Conservation (phyloP, 345 rosid species). For the Salix koriyanagi region DNA sequence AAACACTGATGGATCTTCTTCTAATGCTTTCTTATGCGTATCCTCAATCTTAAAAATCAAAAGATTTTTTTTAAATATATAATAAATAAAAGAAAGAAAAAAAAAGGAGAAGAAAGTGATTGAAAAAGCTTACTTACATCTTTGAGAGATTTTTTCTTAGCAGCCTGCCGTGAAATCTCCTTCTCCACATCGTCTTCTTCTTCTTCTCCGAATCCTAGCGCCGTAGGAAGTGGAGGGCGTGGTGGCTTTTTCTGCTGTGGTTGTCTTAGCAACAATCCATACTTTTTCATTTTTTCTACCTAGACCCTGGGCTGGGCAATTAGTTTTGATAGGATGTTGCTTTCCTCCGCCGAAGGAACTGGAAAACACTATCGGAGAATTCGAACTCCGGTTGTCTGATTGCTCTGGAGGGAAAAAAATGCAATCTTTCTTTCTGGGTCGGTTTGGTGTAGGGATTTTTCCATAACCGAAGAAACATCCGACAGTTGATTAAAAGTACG, state of each 20-base stretch:
- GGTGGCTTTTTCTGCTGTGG: conserved; percentile 52
- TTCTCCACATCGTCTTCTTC: conserved; percentile 66
- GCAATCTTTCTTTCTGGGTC: neutral
- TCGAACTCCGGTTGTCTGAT: neutral
- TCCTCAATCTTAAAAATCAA: conserved; percentile 61
- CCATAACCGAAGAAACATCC: neutral
- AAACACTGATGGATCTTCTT: conserved; percentile 77
- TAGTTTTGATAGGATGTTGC: neutral
- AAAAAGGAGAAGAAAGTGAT: neutral
- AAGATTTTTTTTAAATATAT: neutral
- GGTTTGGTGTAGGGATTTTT: neutral
- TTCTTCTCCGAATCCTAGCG: conserved; percentile 48
- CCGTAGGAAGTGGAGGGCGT: conserved; percentile 48
- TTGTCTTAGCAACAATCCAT: conserved; percentile 77
- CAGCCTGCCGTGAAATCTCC: conserved; percentile 73
- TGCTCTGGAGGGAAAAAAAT: neutral
- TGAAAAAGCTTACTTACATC: conserved; percentile 36
- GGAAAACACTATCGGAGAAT: neutral
- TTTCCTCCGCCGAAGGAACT: neutral
- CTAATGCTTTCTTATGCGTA: conserved; percentile 76
- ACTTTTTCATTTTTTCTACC: conserved; percentile 57
- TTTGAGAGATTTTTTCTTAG: conserved; percentile 65
- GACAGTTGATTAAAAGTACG: neutral
- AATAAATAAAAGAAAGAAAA: neutral
- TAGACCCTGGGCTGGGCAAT: neutral